Evolutionary conservation across 352 stramenopile species (phyloP).

Genomic region (Phytopythium vexans): DNA sequence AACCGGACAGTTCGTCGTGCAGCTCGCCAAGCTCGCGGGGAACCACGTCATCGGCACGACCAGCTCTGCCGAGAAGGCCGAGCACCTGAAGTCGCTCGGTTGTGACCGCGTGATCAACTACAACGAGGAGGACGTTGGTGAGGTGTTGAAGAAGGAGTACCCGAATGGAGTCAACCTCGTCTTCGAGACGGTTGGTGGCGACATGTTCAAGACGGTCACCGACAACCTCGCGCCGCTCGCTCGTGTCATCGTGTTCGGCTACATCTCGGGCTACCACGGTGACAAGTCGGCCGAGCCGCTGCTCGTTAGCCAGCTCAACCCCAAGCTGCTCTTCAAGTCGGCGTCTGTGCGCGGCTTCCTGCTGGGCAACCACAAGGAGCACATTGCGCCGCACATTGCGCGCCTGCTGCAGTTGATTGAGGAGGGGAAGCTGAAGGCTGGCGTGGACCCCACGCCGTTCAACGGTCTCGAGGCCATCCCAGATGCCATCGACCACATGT

Average conservation of each 20-base stretch:
- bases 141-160: constrained; percentile 70
- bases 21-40: constrained; percentile 80
- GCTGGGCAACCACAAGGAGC: constrained; percentile 25
- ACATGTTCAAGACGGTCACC: constrained; percentile 36
- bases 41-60: constrained; percentile 80
- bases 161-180: constrained; percentile 24
- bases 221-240: constrained; percentile 39
- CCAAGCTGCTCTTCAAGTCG: constrained; percentile 28
- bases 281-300: constrained; percentile 19
- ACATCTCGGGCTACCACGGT: constrained; percentile 31
- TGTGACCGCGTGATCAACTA: constrained; percentile 87
- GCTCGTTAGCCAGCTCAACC: constrained; percentile 17
- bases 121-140: constrained; percentile 55
- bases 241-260: constrained; percentile 39
- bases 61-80: constrained; percentile 83
- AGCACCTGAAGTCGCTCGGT: constrained; percentile 66
- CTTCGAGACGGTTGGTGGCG: constrained; percentile 21
- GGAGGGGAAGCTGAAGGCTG: constrained; percentile 39
- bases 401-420: constrained; percentile 47
- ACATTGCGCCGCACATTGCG: constrained; percentile 35
- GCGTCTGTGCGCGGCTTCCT: constrained; percentile 40
- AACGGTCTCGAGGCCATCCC: constrained; percentile 42
- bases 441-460: constrained; percentile 37
- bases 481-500: constrained; percentile 60
- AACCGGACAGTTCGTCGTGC: constrained; percentile 80